These are phyloP conservation scores for Penicillium sp. DNA, from an alignment of 2,329 filamentous ascomycete genomes.

Conservation along the genomic window DNA sequence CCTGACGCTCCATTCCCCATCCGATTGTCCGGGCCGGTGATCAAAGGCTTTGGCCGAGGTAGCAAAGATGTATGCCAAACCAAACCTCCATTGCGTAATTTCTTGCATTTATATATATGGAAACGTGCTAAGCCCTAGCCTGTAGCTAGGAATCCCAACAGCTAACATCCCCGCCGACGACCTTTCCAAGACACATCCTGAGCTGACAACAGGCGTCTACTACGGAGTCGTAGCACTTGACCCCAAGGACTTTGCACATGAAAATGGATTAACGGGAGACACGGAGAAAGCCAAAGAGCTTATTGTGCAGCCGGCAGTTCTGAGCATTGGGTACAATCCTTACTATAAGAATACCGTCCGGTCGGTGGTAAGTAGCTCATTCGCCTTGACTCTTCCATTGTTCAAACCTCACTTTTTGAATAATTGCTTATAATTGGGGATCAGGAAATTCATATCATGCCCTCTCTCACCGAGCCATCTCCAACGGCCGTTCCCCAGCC, in stretches of 20 bases:
- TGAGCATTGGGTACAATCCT: constrained; percentile 95
- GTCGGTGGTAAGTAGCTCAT: constrained; percentile 58
- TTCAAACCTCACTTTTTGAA: neutral
- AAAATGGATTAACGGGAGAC: constrained; percentile 13
- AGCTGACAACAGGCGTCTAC: constrained; percentile 79
- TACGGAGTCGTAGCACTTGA: constrained; percentile 84
- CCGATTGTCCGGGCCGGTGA: constrained; percentile 79
- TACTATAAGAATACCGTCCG: constrained; percentile 91
- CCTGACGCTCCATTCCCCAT: constrained; percentile 80
- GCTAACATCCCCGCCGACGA: constrained; percentile 75
- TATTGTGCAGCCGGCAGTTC: constrained; percentile 76
- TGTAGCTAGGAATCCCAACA: constrained; percentile 87
- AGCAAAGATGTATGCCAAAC: constrained; percentile 71
- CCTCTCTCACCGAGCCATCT: constrained; percentile 58
- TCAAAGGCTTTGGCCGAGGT: constrained; percentile 89
- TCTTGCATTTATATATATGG: neutral
- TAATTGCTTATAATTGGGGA: neutral
- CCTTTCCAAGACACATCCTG: constrained; percentile 59
- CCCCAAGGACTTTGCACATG: constrained; percentile 35
- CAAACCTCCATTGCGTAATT: neutral
- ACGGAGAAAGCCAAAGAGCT: constrained; percentile 16
- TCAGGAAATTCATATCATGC: constrained; percentile 81
- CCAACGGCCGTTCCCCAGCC: constrained; percentile 32
- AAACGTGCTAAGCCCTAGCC: neutral
- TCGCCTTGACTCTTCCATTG: neutral